Evolutionary conservation across 2,329 filamentous ascomycete genomes (phyloP), one percentile per base, ranked within the genome.

Genomic region (Phoma herbarum): DNA sequence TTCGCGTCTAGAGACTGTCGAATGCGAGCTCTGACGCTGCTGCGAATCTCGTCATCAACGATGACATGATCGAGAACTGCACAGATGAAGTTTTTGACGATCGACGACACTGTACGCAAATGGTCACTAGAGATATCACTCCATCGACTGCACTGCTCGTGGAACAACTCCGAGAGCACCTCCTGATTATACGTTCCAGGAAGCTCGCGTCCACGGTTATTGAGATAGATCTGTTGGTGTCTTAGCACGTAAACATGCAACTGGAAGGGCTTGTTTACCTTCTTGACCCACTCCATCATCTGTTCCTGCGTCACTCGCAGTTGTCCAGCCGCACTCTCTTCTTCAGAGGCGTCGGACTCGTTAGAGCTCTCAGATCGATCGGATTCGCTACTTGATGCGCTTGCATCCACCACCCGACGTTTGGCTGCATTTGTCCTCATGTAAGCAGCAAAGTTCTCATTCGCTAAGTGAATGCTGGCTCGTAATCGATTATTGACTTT

Each of bases 61-160:
- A 63, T n/a, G 16, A 37, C 45, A 16, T 56, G 45, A 35, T 50
- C 47, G n/a, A n/a, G n/a, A n/a, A n/a, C n/a, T n/a, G n/a, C n/a
- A n/a, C n/a, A n/a, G n/a, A n/a, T n/a, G n/a, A n/a, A 52, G 20
- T 11, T 16, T 12, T 57, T 46, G 7, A 56, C 52, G 28, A 65
- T 33, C 16, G 48, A 28, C 16, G 35, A 45, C 45, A 48, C 45
- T 5, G 29, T 37, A 16, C 7, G 29, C 11, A 48, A 35, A 37
- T 48, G 45, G 29, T 48, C 45, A 25, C 45, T 37, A 7, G 45
- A 35, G 1, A 48, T 37, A 6, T 48, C 45, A 37, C 31, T 14
- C 31, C 12, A 37, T 48, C 31, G 11, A 18, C 45, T 37, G 45
- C 18, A 35, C 37, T 48, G 45, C 45, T 48, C 45, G 29, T 48